These are phyloP conservation scores for Podila epigama DNA, from an alignment of 192 early-diverging fungal genomes.

Conservation along the genomic window DNA sequence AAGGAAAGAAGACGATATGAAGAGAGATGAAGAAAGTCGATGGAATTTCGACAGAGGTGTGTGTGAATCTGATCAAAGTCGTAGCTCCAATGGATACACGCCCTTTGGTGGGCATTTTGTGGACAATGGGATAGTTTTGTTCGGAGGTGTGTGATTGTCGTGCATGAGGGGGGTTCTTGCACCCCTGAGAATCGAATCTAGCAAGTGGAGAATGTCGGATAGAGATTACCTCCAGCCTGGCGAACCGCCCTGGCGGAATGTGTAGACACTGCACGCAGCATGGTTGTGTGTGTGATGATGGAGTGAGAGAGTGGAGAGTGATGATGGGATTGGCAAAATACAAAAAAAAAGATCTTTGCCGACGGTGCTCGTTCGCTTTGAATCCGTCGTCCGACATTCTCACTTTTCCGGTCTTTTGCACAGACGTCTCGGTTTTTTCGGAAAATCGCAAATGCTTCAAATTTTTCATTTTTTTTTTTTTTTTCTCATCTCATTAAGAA, in stretches of 20 bases:
- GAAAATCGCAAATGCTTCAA: background rate
- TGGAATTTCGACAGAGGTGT: too few relatives aligned
- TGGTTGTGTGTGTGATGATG: conserved; percentile 1
- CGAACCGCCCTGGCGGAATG: background rate
- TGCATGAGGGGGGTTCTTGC: background rate
- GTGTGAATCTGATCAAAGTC: too few relatives aligned
- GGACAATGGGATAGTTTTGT: too few relatives aligned
- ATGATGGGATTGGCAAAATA: conserved; percentile 3
- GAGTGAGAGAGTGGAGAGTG: conserved; percentile 1
- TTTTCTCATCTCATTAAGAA: background rate
- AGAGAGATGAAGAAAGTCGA: too few relatives aligned
- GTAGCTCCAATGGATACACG: too few relatives aligned
- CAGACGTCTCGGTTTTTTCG: background rate
- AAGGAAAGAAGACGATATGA: background rate
- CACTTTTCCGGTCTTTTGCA: too few relatives aligned
- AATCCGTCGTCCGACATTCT: background rate
- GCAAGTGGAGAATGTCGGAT: background rate
- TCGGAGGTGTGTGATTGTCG: background rate
- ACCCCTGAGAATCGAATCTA: background rate
- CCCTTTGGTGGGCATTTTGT: too few relatives aligned
- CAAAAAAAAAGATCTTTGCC: conserved; percentile 1
- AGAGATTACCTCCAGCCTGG: conserved; percentile 3
- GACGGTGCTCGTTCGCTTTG: background rate
- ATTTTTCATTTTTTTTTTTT: background rate
- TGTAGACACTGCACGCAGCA: conserved; percentile 3